phyloP scores from a whole-genome alignment of 208 protist species.

The Paratrypanosoma confusum region DNA sequence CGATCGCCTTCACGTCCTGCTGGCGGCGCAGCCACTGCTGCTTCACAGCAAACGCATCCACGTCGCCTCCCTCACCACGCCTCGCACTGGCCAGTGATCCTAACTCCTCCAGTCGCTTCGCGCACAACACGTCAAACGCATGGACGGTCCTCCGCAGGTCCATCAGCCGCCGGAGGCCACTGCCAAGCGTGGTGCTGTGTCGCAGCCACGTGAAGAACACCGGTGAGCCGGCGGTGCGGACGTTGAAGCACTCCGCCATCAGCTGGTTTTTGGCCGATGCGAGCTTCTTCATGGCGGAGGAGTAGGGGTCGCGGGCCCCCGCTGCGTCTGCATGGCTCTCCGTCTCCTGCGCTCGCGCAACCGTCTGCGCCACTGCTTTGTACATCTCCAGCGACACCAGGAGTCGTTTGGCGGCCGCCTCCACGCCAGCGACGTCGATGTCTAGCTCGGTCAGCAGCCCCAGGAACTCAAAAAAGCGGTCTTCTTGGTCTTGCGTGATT shows the following conservation, averaged over 20 bases:
- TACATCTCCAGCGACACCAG: constrained; percentile 9
- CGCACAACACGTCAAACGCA: constrained; percentile 34
- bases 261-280: constrained; percentile 28
- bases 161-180: constrained; percentile 61
- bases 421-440: constrained; percentile 31
- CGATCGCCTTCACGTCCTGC: constrained; percentile 39
- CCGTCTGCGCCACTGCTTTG: background rate
- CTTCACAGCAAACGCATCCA: constrained; percentile 6
- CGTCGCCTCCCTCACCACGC: background rate
- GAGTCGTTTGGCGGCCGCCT: constrained; percentile 7
- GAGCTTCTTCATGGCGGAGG: constrained; percentile 9
- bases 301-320: background rate
- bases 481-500: constrained; percentile 13
- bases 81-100: background rate
- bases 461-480: constrained; percentile 47
- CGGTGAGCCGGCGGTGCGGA: constrained; percentile 37
- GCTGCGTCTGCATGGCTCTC: constrained; percentile 1
- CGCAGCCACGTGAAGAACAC: constrained; percentile 68
- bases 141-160: constrained; percentile 50
- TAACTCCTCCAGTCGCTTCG: constrained; percentile 10
- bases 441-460: constrained; percentile 41
- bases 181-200: constrained; percentile 45
- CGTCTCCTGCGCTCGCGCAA: constrained; percentile 5
- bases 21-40: constrained; percentile 28
- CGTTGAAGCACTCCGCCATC: constrained; percentile 37